Evolutionary conservation across 2,329 filamentous ascomycete genomes (phyloP), one percentile per base, ranked within the genome.

Genomic region (Sporothrix variecibatus): DNA sequence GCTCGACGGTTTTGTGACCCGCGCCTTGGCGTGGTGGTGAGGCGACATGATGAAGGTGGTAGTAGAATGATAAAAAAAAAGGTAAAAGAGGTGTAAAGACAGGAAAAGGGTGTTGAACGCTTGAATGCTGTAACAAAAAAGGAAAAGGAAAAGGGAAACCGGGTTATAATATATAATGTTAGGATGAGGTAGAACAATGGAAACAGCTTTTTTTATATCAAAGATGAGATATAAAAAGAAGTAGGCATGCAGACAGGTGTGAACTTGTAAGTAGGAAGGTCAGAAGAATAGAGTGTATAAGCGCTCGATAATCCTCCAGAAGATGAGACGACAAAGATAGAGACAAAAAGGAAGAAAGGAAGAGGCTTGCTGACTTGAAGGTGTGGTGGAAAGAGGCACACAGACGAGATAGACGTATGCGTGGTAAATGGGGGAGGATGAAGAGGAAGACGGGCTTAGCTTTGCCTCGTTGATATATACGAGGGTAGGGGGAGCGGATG

Each of bases 181-280:
- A n/a, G n/a, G n/a, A n/a, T n/a, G n/a, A n/a, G n/a, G n/a, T n/a
- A n/a, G n/a, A n/a, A n/a, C n/a, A n/a, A n/a, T n/a, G n/a, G n/a
- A n/a, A n/a, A n/a, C 38, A 40, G 38, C 38, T 9, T 40, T 9
- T 40, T 9, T 40, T 11, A 12, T 20, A 51, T 20, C 7, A 43
- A 51, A 15, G 65, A 62, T 6, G 53, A 62, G 58, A 62, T 38
- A 62, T 62, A 38, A 62, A 62, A 62, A 34, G 17, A 58, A 62
- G 4, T 31, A 26, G 23, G 8, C 23, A 20, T n/a, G 51, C 11
- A 40, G 17, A 40, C 23, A 56, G n/a, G 46, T 28, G 4, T 38
- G 5, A 56, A 8, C 2, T n/a, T 12, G 17, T n/a, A n/a, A 43
- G 34, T 17, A n/a, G 38, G 17, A 34, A 17, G 31, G 28, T 62